Conservation (phyloP, 1,139 yeast species). For the Taphrina sp. region DNA sequence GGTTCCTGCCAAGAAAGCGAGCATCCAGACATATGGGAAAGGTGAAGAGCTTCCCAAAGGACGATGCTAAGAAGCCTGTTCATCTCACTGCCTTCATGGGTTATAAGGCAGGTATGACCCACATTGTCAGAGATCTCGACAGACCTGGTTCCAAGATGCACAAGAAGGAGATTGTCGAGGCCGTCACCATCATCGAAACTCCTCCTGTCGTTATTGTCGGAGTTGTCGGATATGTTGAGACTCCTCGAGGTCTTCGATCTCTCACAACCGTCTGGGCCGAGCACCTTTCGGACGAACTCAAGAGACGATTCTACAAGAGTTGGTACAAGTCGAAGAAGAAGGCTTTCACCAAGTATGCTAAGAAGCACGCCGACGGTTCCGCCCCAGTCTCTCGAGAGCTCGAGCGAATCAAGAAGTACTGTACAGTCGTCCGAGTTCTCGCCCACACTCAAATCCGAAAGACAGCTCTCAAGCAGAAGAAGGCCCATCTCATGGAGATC, state of each 20-base stretch:
- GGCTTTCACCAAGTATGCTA: conserved; percentile 99
- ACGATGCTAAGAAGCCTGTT: conserved; percentile 96
- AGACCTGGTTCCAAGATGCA: conserved; percentile 99
- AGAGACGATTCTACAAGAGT: conserved; percentile 99
- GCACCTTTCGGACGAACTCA: conserved; percentile 98
- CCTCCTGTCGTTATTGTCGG: conserved; percentile 99
- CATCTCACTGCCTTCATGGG: conserved; percentile 99
- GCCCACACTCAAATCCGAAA: conserved; percentile 99
- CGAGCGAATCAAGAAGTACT: conserved; percentile 98
- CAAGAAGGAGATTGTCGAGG: conserved; percentile 99
- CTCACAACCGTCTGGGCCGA: conserved; percentile 99
- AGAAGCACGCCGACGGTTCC: conserved; percentile 92
- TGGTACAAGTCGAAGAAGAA: conserved; percentile 99
- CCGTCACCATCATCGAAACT: conserved; percentile 98
- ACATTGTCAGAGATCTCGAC: conserved; percentile 99
- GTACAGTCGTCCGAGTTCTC: conserved; percentile 96
- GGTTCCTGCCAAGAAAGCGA: conserved; percentile 74
- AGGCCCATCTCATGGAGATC: conserved; percentile 99
- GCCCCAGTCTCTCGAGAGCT: conserved; percentile 91
- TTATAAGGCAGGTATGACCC: conserved; percentile 99
- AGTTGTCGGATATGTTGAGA: conserved; percentile 99
- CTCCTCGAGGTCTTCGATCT: conserved; percentile 99
- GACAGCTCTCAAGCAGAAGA: conserved; percentile 99
- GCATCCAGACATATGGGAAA: conserved; percentile 98
- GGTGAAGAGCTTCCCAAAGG: conserved; percentile 99